phyloP scores from a whole-genome alignment of 23 red algal genomes.

The Pyropia yezoensis region DNA sequence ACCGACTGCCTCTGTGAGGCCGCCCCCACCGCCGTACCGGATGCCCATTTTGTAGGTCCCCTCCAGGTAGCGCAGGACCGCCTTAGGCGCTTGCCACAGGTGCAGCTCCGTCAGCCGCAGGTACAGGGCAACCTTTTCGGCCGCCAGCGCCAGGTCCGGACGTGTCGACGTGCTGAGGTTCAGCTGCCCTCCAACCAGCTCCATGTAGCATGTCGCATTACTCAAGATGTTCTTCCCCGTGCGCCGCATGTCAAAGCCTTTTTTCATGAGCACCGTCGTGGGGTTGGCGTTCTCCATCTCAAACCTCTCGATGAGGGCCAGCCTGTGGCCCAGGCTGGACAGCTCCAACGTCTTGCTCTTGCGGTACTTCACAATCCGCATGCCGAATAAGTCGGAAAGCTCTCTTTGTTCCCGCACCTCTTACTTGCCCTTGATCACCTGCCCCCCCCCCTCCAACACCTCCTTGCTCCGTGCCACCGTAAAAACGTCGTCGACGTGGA shows the following conservation, averaged over 20 bases:
- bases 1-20: conserved; percentile 1
- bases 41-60: conserved; percentile 9
- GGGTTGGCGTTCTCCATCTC: background rate
- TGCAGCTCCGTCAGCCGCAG: conserved; percentile 7
- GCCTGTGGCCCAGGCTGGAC: background rate
- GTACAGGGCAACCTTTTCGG: conserved; percentile 3
- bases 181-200: conserved; percentile 13
- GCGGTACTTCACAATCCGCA: background rate
- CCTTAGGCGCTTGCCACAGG: conserved; percentile 28
- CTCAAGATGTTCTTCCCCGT: no score
- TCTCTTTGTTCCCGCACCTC: conserved; percentile 1
- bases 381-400: background rate
- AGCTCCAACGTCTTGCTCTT: background rate
- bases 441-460: background rate
- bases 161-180: conserved; percentile 13
- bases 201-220: conserved; percentile 4
- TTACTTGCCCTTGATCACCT: background rate
- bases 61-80: conserved; percentile 19
- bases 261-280: background rate
- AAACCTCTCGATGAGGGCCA: background rate
- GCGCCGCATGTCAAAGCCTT: no score
- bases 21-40: background rate
- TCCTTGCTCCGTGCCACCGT: background rate
- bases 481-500: background rate
- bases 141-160: conserved; percentile 35